Evolutionary conservation across 352 stramenopile species (phyloP), one percentile per base, ranked within the genome.

Genomic region (Globisporangium takayamanum): DNA sequence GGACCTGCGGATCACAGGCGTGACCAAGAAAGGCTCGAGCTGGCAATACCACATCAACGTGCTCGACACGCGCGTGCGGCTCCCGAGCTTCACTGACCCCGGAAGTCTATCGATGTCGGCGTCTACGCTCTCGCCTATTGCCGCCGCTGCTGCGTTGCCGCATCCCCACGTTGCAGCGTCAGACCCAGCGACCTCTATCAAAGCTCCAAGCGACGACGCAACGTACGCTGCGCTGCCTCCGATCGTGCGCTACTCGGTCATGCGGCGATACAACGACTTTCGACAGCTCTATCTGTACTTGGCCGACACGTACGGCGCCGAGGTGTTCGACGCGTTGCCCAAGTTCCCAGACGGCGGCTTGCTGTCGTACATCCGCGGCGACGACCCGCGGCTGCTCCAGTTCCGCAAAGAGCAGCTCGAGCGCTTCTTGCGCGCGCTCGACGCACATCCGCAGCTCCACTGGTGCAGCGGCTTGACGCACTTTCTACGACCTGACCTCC

Each of bases 31-130:
- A 53, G 77, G 72, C 44, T 33, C 69, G 37, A 87, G 75, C 37
- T 91, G 81, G 81, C 73, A 87, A 57, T 91, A 91, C 66, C 81
- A 91, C 69, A 84, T 91, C 62, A 79, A 91, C 46, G 77, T 87
- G 63, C 74, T 91, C 47, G 79, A 91, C 64, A 73, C 84, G 26
- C 78, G 81, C 49, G 66, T 60, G 48, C 60, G 60, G 60, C 57
- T 67, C 59, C 53, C 58, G 63, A 58, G 51, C 51, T 64, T 64
- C n/a, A 55, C 37, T 25, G 59, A 64, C 25, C 52, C 52, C 1
- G 59, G 59, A 41, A 64, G 57, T 46, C 57, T 56, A 57, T 57
- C 44, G 59, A 57, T 18, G 41, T 69, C 47, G 48, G 37, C 37
- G 45, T 39, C 53, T 37, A 49, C 26, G n/a, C n/a, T 49, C 33